Percentiles rank a stretch among this genome's conserved stretches.
phyloP scores from a whole-genome alignment of 169 alveolate species.

The Fabrea salina region DNA sequence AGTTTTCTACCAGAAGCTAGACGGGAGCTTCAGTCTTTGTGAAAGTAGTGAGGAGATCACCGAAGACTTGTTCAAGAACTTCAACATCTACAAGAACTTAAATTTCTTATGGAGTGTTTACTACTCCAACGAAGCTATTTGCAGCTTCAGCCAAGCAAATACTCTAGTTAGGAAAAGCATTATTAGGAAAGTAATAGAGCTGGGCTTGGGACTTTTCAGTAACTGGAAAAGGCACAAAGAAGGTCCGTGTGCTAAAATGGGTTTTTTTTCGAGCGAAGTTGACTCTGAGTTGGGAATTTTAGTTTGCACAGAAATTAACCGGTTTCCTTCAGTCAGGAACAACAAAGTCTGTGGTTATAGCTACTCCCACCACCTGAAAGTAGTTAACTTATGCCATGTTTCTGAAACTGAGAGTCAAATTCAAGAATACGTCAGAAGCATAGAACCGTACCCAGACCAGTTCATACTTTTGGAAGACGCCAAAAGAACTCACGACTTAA shows the following conservation, averaged over 20 bases:
- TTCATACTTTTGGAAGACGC: neutral
- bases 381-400: neutral
- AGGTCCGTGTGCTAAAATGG: conserved; percentile 18
- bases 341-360: neutral
- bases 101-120: too few relatives aligned
- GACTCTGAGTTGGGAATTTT: neutral
- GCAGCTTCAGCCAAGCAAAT: too few relatives aligned
- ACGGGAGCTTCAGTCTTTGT: too few relatives aligned
- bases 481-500: neutral
- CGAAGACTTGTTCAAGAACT: too few relatives aligned
- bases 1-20: too few relatives aligned
- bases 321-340: neutral
- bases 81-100: too few relatives aligned
- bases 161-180: too few relatives aligned
- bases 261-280: neutral
- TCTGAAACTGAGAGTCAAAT: neutral
- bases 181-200: too few relatives aligned
- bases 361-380: conserved; percentile 3
- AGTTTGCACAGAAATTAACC: neutral
- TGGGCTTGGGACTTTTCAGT: too few relatives aligned
- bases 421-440: neutral
- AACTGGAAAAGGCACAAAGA: neutral
- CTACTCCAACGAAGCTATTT: too few relatives aligned
- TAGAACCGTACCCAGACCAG: neutral
- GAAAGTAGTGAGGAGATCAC: too few relatives aligned